Percentiles rank a stretch among this genome's conserved stretches.
Evolutionary conservation across 352 stramenopile genomes (phyloP).

Genomic region (Globisporangium irregulare): DNA sequence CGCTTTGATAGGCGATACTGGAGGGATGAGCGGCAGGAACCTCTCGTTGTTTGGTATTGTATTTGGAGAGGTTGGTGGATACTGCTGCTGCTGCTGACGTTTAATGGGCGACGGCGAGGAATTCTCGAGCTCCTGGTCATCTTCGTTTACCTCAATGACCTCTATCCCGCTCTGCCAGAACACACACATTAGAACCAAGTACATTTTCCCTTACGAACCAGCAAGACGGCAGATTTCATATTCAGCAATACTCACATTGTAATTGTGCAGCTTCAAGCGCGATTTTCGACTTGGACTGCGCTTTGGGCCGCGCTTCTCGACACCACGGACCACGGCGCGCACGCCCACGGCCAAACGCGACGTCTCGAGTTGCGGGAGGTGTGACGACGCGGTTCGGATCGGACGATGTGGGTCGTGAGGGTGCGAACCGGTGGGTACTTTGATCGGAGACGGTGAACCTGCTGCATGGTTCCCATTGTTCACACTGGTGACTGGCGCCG

Average conservation of each 20-base stretch:
- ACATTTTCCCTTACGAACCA: background rate
- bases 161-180: constrained; percentile 4
- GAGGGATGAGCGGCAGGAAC: constrained; percentile 35
- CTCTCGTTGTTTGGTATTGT: background rate
- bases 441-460: constrained; percentile 11
- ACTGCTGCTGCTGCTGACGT: background rate
- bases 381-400: constrained; percentile 31
- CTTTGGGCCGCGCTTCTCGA: constrained; percentile 49
- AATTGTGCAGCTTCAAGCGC: constrained; percentile 56
- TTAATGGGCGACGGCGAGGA: constrained; percentile 7
- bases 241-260: constrained; percentile 32
- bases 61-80: background rate
- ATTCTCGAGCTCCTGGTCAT: background rate
- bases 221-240: background rate
- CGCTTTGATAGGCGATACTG: constrained; percentile 53
- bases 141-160: background rate
- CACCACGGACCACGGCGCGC: constrained; percentile 41
- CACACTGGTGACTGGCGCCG: background rate
- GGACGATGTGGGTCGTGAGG: constrained; percentile 15
- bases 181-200: background rate
- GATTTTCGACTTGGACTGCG: constrained; percentile 55
- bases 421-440: background rate
- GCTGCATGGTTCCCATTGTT: background rate
- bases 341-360: constrained; percentile 50
- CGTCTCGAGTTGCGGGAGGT: constrained; percentile 53